phyloP scores from a whole-genome alignment of 2,329 filamentous ascomycete genomes.

The Microsporum canis region DNA sequence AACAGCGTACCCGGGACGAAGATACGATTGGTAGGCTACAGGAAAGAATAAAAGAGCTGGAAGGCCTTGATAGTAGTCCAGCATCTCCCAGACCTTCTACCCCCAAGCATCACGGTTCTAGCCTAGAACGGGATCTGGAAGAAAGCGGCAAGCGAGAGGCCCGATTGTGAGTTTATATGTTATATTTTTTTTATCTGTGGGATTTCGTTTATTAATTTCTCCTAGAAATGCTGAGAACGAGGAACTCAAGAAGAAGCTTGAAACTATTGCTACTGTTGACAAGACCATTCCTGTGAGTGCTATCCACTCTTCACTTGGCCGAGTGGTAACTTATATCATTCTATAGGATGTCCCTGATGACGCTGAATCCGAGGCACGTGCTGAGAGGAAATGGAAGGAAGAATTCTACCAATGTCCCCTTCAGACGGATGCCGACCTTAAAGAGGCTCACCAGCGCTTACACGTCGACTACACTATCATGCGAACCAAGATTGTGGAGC shows the following conservation, averaged over 20 bases:
- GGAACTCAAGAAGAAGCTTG: constrained; percentile 23
- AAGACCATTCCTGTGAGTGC: not conserved
- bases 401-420: constrained; percentile 3
- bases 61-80: constrained; percentile 31
- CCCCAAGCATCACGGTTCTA: constrained; percentile 28
- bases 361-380: not conserved
- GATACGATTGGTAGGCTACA: constrained; percentile 32
- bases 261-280: constrained; percentile 22
- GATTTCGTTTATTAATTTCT: constrained; percentile 15
- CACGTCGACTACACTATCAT: constrained; percentile 30
- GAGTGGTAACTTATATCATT: not conserved
- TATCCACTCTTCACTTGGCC: not conserved
- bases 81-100: constrained; percentile 30
- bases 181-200: not conserved
- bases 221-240: constrained; percentile 32
- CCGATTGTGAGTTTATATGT: constrained; percentile 25
- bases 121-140: constrained; percentile 34
- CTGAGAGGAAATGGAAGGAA: constrained; percentile 1
- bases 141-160: constrained; percentile 30
- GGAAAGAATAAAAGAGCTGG: constrained; percentile 33
- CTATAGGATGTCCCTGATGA: not conserved
- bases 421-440: constrained; percentile 21
- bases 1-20: constrained; percentile 34
- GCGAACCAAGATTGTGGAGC: constrained; percentile 29
- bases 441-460: constrained; percentile 28